Base-by-base conservation (phyloP, 23 red algal species). In the Pyropia yezoensis region DNA sequence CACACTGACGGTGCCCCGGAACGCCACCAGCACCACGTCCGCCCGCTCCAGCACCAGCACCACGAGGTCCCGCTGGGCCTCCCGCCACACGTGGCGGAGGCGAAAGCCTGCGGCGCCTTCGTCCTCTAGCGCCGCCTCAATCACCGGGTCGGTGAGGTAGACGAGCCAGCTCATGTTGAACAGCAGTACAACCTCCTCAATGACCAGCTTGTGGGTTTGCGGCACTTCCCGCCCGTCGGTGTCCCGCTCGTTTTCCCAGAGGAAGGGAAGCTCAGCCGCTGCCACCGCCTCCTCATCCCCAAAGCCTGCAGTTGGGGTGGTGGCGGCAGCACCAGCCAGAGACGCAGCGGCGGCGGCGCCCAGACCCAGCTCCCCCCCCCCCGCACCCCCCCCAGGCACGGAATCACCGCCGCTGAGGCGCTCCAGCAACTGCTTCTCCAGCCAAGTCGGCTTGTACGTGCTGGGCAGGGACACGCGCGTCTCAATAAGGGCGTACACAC, bases 141-240 rank as follows among this genome's bases (percentile, higher is more conserved):
- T 65, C 16, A 39, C 61, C 7, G 25, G 27, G 32, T 65, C 61
- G 27, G n/a, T 26, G 6, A 65, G 25, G 13, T 65, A 65, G n/a
- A 39, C 61, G 25, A 28, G 32, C 61, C 61, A 65, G 61, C 61
- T 65, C 29, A 65, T 18, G 25, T 65, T 34, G 25, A 65, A 65
- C n/a, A 18, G n/a, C n/a, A 65, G 23, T 5, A 65, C 61, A 1
- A 19, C 29, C 32, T 65, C 61, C n/a, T 27, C n/a, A n/a, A 65
- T 39, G 4, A 28, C 27, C 3, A 65, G 25, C 25, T 28, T 65
- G 61, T 26, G n/a, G 7, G 15, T 26, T 14, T 18, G 61, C 55
- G 19, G 21, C 55, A 27, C 21, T 15, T 27, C 55, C 7, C 21
- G 19, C 55, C 55, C 19, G 21, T 21, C 55, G 15, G 55, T 0